Conservation (phyloP, 1,139 yeast genomes). For the Pichia cactophila region DNA sequence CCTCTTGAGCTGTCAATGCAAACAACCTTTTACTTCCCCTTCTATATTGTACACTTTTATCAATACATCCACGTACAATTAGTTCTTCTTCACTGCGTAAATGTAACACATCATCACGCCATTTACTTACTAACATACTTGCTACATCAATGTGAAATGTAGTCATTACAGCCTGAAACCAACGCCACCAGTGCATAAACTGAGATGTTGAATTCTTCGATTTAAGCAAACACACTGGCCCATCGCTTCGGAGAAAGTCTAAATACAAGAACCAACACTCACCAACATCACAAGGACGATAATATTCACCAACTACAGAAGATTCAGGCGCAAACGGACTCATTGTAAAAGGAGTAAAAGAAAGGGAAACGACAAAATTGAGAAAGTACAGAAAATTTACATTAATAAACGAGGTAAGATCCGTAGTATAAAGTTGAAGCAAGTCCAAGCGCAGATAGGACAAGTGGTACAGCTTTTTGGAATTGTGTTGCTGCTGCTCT, state of each 20-base stretch:
- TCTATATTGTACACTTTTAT: background rate
- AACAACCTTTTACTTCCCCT: background rate
- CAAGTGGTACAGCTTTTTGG: slow-evolving; percentile 67
- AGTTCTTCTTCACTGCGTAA: background rate
- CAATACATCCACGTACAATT: background rate
- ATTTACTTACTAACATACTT: background rate
- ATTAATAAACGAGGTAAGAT: background rate
- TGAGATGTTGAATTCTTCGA: background rate
- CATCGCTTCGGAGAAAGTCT: background rate
- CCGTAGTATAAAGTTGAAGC: slow-evolving; percentile 62
- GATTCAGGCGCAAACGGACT: background rate
- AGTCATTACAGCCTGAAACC: background rate
- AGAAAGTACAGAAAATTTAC: background rate
- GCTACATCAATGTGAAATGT: background rate
- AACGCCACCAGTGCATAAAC: background rate
- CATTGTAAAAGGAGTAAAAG: background rate
- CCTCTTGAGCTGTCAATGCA: background rate
- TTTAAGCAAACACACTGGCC: background rate
- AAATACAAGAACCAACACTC: background rate
- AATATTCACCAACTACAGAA: background rate
- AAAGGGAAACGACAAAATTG: background rate
- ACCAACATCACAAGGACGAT: background rate
- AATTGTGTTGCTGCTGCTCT: slow-evolving; percentile 37
- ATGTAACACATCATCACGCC: background rate
- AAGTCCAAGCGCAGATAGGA: slow-evolving; percentile 57